Conservation (phyloP, 768 basidiomycete species). For the Tephrocybe rancida region DNA sequence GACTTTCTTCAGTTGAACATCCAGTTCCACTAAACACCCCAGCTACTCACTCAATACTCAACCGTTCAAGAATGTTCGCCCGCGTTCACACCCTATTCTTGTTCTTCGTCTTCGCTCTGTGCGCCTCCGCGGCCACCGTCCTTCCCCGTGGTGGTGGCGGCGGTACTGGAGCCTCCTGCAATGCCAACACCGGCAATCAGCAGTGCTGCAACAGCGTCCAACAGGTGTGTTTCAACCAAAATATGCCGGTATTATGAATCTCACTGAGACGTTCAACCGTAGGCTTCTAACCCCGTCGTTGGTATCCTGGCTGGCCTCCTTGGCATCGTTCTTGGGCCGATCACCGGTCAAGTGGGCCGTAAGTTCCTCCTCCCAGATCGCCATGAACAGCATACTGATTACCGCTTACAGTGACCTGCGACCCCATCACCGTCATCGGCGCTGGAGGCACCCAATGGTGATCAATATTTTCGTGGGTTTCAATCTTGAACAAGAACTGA, state of each 20-base stretch:
- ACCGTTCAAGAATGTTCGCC: slow-evolving; percentile 12
- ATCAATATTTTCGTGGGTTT: background rate
- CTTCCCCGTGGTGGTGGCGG: slow-evolving; percentile 5
- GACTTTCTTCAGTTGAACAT: slow-evolving; percentile 11
- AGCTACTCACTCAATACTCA: background rate
- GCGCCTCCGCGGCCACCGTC: slow-evolving; percentile 8
- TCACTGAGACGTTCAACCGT: background rate
- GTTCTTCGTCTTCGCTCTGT: slow-evolving; percentile 13
- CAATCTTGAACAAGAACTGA: background rate
- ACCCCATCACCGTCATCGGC: slow-evolving; percentile 13
- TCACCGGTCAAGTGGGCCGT: slow-evolving; percentile 13
- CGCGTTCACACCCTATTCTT: slow-evolving; percentile 11
- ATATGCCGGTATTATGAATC: background rate
- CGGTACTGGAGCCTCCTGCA: slow-evolving; percentile 1
- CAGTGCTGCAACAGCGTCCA: slow-evolving; percentile 8
- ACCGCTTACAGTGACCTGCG: slow-evolving; percentile 13
- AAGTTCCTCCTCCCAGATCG: background rate
- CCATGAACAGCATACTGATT: background rate
- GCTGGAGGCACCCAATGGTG: slow-evolving; percentile 9
- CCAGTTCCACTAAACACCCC: slow-evolving; percentile 16
- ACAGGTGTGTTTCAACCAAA: background rate
- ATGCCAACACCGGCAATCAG: slow-evolving; percentile 9
- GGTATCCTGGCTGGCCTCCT: slow-evolving; percentile 12
- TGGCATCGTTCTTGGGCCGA: slow-evolving; percentile 1
- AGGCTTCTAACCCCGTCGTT: slow-evolving; percentile 4